Evolutionary conservation across 352 stramenopile genomes (phyloP).

Genomic region (Globisporangium canariense): DNA sequence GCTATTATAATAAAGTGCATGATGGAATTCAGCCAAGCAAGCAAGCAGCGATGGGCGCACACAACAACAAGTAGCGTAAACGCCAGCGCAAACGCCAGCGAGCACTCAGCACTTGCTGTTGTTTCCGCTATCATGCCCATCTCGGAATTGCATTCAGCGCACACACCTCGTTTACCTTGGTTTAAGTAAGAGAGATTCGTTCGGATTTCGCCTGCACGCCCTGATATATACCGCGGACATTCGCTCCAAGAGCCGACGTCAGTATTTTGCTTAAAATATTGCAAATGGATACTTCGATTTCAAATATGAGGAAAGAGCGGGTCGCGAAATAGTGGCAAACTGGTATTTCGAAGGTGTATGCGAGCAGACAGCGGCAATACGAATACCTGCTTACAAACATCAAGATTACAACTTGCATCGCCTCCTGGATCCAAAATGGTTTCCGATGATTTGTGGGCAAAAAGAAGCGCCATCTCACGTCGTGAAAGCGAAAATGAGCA

Average conservation of each 20-base stretch:
- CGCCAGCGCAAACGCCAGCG: background rate
- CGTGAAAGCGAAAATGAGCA: background rate
- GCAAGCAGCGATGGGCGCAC: background rate
- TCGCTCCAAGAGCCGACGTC: background rate
- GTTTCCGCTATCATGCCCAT: background rate
- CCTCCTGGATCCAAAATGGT: background rate
- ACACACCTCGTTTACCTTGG: background rate
- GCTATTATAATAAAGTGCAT: background rate
- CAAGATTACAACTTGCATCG: background rate
- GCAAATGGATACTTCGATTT: no score
- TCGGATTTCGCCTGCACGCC: background rate
- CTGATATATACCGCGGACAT: conserved; percentile 10
- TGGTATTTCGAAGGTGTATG: no score
- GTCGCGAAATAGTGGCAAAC: no score
- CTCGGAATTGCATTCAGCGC: conserved; percentile 3
- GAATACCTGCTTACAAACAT: no score
- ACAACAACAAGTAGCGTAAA: background rate
- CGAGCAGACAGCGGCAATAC: no score
- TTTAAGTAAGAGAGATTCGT: background rate
- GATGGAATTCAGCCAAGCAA: background rate
- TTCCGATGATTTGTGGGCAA: background rate
- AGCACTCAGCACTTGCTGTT: conserved; percentile 1
- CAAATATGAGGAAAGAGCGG: no score
- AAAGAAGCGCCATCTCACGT: background rate
- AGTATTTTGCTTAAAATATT: background rate